Evolutionary conservation across 306 rosid species (phyloP).

Genomic region (Inga oerstediana): DNA sequence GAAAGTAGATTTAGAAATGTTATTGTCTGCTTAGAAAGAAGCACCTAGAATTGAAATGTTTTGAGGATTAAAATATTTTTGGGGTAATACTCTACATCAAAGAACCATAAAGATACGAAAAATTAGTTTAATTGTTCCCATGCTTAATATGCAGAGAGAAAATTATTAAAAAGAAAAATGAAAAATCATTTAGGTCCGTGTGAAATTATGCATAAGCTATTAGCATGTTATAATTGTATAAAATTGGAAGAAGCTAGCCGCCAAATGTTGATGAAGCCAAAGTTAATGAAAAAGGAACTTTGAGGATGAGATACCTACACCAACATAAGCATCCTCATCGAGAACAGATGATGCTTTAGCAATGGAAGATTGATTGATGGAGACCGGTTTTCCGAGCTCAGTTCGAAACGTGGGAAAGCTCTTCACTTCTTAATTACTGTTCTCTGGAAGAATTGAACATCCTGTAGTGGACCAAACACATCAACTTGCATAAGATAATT

Average conservation of each 20-base stretch:
- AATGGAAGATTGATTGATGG: slow-evolving; percentile 52
- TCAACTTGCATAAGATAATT: background rate
- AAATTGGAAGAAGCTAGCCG: background rate
- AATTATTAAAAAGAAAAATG: background rate
- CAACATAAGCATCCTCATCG: slow-evolving; percentile 28
- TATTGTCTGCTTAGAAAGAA: background rate
- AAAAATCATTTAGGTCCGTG: background rate
- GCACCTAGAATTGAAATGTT: background rate
- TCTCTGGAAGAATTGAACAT: slow-evolving; percentile 49
- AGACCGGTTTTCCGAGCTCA: slow-evolving; percentile 49
- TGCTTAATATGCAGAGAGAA: too few relatives aligned
- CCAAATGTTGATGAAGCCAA: background rate
- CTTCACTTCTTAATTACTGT: slow-evolving; percentile 18
- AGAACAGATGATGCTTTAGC: slow-evolving; percentile 54
- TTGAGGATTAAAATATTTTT: background rate
- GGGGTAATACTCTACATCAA: background rate
- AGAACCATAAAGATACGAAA: background rate
- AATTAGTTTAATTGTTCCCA: background rate
- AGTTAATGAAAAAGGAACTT: background rate
- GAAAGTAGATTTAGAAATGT: background rate
- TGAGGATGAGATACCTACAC: slow-evolving; percentile 23
- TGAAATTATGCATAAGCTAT: background rate
- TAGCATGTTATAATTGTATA: background rate
- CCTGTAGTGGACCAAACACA: slow-evolving; percentile 33
- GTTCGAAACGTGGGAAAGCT: slow-evolving; percentile 47